A percentile compares a stretch with the other conserved stretches of the same genome.
phyloP scores from a whole-genome alignment of 345 rosid species.

The Aquilaria yunnanensis region DNA sequence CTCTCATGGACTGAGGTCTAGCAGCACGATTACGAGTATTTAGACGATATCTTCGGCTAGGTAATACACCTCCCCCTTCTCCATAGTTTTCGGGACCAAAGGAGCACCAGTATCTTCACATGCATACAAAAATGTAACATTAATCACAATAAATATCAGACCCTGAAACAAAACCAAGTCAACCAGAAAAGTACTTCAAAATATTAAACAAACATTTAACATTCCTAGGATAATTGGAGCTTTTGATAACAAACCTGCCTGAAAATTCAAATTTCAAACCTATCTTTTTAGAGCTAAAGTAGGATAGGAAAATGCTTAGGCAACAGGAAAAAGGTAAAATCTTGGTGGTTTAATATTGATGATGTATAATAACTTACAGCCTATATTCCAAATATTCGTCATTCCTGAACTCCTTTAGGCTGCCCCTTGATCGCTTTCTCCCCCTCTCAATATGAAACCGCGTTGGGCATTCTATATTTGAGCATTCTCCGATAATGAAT shows the following conservation, averaged over 20 bases:
- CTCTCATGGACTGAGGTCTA: constrained; percentile 97
- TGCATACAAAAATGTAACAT: neutral
- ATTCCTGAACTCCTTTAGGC: constrained; percentile 63
- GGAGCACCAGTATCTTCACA: constrained; percentile 85
- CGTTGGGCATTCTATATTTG: constrained; percentile 68
- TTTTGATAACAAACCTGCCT: too few relatives aligned
- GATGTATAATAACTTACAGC: constrained; percentile 37
- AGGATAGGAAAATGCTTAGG: constrained; percentile 1
- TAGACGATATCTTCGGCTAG: constrained; percentile 80
- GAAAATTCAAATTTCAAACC: too few relatives aligned
- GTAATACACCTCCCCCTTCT: constrained; percentile 82
- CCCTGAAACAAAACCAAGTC: too few relatives aligned
- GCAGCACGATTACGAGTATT: constrained; percentile 85
- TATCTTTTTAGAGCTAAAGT: neutral
- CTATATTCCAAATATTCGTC: constrained; percentile 84
- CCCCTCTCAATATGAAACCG: constrained; percentile 90
- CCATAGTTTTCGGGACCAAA: constrained; percentile 98
- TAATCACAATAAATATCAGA: neutral
- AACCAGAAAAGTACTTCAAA: too few relatives aligned
- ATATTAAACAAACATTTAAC: neutral
- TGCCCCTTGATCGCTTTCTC: constrained; percentile 57
- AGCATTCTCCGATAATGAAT: constrained; percentile 87
- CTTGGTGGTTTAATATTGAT: neutral
- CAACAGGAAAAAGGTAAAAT: neutral
- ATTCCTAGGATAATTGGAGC: too few relatives aligned